A percentile compares a stretch with the other conserved stretches of the same genome.
Evolutionary conservation across 2,329 filamentous ascomycete genomes (phyloP).

Genomic region (Trichoderma atroviride): DNA sequence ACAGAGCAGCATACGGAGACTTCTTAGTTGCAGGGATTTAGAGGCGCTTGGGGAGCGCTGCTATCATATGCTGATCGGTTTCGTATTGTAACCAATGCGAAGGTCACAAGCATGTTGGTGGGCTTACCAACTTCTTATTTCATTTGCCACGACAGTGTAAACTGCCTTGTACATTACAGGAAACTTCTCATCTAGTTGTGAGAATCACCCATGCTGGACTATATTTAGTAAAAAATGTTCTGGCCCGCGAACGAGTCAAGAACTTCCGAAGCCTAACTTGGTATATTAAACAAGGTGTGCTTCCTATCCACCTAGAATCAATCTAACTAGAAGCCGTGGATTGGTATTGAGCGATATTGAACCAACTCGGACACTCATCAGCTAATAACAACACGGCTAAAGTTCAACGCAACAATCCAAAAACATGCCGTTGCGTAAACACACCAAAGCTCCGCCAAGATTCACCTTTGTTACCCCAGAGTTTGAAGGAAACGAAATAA

Average conservation of each 20-base stretch:
- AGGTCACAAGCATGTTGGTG: neutral
- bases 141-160: neutral
- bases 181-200: neutral
- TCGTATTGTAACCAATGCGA: constrained; percentile 9
- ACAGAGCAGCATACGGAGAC: neutral
- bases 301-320: neutral
- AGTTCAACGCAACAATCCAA: neutral
- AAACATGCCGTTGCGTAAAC: neutral
- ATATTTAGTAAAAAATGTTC: neutral
- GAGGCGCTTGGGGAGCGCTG: neutral
- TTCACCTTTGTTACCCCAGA: constrained; percentile 10
- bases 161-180: neutral
- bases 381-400: neutral
- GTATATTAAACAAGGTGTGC: neutral
- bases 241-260: neutral
- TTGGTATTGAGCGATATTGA: neutral
- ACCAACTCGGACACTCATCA: neutral
- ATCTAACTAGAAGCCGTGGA: neutral
- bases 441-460: constrained; percentile 5
- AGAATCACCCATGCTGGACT: neutral
- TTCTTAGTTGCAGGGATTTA: neutral
- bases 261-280: neutral
- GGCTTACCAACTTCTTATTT: neutral
- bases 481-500: constrained; percentile 9
- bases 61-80: neutral